phyloP scores from a whole-genome alignment of 2,329 filamentous ascomycete species.

The Diaporthe aspalathi region DNA sequence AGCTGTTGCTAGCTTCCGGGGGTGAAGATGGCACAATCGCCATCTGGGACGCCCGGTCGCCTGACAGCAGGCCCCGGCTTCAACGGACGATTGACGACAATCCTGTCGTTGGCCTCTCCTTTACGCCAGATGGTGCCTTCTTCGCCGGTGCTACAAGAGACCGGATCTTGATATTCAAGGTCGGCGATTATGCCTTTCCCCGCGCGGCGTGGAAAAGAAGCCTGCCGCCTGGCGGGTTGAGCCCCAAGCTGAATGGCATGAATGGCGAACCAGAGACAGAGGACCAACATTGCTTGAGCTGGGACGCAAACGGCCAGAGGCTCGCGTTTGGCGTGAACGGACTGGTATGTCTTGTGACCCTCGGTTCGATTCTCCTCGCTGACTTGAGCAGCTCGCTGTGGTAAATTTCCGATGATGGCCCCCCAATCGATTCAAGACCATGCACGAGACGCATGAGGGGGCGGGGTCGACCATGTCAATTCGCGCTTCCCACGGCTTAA shows the following conservation, averaged over 20 bases:
- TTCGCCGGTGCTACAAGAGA: constrained; percentile 71
- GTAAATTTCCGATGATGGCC: constrained; percentile 46
- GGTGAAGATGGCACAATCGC: constrained; percentile 72
- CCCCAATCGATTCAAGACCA: neutral
- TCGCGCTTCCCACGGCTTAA: neutral
- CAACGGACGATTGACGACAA: constrained; percentile 69
- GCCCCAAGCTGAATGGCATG: constrained; percentile 57
- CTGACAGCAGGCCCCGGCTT: constrained; percentile 67
- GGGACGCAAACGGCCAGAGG: constrained; percentile 71
- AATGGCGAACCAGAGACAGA: constrained; percentile 67
- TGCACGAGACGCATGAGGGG: neutral
- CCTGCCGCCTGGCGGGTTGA: constrained; percentile 63
- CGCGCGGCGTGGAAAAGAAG: constrained; percentile 69
- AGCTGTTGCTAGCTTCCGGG: constrained; percentile 70
- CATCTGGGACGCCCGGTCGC: constrained; percentile 69
- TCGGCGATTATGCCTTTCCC: constrained; percentile 68
- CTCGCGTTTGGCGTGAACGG: constrained; percentile 73
- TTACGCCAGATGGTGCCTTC: constrained; percentile 72
- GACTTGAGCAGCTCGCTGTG: constrained; percentile 46
- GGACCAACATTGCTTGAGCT: constrained; percentile 70
- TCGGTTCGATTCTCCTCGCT: constrained; percentile 27
- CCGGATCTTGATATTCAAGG: constrained; percentile 73
- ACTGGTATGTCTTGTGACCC: constrained; percentile 59
- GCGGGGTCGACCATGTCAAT: neutral
- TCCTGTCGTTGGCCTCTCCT: constrained; percentile 68